Evolutionary conservation across 2,329 filamentous ascomycete genomes (phyloP), one percentile per base, ranked within the genome.

Genomic region (Lasiodiplodia sp.): DNA sequence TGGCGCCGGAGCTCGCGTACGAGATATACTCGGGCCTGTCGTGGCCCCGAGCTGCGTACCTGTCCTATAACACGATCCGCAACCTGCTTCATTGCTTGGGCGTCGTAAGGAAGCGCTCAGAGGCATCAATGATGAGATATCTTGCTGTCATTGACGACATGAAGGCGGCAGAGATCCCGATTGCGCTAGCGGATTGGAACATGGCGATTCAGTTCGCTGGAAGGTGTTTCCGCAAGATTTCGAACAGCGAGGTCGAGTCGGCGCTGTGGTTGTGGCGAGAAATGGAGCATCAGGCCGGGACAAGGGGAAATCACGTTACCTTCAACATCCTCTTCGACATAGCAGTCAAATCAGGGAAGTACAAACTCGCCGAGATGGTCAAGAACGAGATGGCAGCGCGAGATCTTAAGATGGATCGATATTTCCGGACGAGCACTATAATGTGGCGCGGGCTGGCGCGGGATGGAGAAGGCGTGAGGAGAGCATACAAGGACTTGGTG

Each of bases 311-410:
- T 73, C 85, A 88, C 60, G 90, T 94, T n/a, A 97, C 95, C 0
- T 96, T 99, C 80, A 97, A 96, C 76, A 91, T 97, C 57, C 86
- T 99, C 14, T 97, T 97, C 73, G 92, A 97, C 75, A 87, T 93
- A 12, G 93, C 96, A 1, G 88, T 93, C 72, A 96, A 96, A 78
- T 89, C 93, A 0, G 92, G 92, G 49, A 96, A 96, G 75, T 97
- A 92, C 72, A 84, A 85, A 0, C 87, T 98, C 25, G 94, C 94
- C 3, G 92, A 97, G 73, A 92, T 93, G 82, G 87, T 98, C 12
- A 89, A 94, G 73, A 85, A 88, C 68, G 94, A 98, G 80, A 94
- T 98, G 90, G 83, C 86, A 62, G 82, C 78, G 16, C 90, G 96
- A 37, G 87, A 87, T 0, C 82, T 95, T 65, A 78, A 83, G 14